Evolutionary conservation across 768 basidiomycete genomes (phyloP).

Genomic region (Floccularia luteovirens): DNA sequence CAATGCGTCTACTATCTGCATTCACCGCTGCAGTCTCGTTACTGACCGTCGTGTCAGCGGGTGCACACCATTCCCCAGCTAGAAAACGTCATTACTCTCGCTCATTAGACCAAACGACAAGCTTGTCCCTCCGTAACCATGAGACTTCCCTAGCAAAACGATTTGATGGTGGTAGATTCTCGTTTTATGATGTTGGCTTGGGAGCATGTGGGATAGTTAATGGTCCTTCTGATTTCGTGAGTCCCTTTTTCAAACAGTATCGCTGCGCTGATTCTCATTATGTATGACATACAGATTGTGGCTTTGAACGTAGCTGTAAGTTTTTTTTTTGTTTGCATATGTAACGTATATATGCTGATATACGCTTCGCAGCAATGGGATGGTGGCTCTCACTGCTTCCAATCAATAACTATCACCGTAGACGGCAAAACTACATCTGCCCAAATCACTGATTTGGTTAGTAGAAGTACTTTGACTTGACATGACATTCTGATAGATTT

Average conservation of each 20-base stretch:
- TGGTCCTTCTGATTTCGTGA: constrained; percentile 27
- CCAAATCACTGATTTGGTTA: constrained; percentile 43
- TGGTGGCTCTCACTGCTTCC: constrained; percentile 30
- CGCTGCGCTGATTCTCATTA: background rate
- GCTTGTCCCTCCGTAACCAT: background rate
- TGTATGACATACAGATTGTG: background rate
- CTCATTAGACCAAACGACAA: background rate
- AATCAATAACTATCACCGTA: constrained; percentile 44
- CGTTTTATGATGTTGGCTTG: constrained; percentile 20
- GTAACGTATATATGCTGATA: background rate
- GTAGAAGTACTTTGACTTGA: constrained; percentile 4
- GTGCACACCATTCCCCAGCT: background rate
- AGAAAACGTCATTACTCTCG: constrained; percentile 1
- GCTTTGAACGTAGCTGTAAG: constrained; percentile 1
- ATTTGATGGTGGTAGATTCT: constrained; percentile 13
- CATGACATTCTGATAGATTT: background rate
- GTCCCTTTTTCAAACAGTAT: constrained; percentile 5
- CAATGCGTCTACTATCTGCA: too few species aligned
- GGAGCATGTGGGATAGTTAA: constrained; percentile 37
- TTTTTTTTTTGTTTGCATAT: background rate
- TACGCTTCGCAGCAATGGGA: constrained; percentile 1
- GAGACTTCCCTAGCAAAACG: constrained; percentile 11
- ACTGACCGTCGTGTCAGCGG: background rate
- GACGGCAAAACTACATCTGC: constrained; percentile 36
- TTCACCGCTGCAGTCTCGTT: background rate